Evolutionary conservation across 345 rosid genomes (phyloP).

Genomic region (Syzygium aqueum): DNA sequence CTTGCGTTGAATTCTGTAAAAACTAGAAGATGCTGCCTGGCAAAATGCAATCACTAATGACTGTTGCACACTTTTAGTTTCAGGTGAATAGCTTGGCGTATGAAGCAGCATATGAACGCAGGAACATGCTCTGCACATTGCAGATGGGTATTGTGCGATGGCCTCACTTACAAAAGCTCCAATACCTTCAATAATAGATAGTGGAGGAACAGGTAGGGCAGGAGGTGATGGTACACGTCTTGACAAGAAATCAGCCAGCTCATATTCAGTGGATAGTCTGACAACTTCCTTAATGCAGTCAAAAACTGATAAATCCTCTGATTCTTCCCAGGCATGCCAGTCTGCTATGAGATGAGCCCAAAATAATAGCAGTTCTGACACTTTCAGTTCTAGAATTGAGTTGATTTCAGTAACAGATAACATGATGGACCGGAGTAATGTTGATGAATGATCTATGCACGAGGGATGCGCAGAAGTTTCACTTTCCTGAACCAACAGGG

Average conservation of each 20-base stretch:
- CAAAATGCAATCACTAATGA: conserved; percentile 43
- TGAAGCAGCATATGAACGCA: conserved; percentile 63
- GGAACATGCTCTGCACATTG: conserved; percentile 70
- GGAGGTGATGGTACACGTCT: conserved; percentile 55
- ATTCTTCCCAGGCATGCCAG: conserved; percentile 91
- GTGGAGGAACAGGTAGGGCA: conserved; percentile 57
- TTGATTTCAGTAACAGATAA: conserved; percentile 42
- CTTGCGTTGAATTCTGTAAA: conserved; percentile 38
- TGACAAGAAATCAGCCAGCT: conserved; percentile 35
- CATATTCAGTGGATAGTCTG: conserved; percentile 40
- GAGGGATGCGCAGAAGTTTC: conserved; percentile 36
- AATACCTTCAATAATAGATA: conserved; percentile 62
- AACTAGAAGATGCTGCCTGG: conserved; percentile 62
- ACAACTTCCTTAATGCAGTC: conserved; percentile 76
- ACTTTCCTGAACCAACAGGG: conserved; percentile 24
- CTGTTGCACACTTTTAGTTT: conserved; percentile 41
- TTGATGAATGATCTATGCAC: conserved; percentile 57
- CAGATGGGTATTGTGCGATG: conserved; percentile 66
- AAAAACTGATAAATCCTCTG: conserved; percentile 70
- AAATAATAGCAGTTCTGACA: conserved; percentile 45
- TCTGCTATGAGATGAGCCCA: conserved; percentile 78
- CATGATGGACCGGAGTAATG: conserved; percentile 47
- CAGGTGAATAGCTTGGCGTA: conserved; percentile 50
- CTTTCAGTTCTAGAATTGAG: conserved; percentile 37
- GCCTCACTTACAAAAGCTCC: conserved; percentile 65